A percentile compares a stretch with the other conserved stretches of the same genome.
phyloP scores from a whole-genome alignment of 2,329 filamentous ascomycete species.

The Fusarium algeriense region DNA sequence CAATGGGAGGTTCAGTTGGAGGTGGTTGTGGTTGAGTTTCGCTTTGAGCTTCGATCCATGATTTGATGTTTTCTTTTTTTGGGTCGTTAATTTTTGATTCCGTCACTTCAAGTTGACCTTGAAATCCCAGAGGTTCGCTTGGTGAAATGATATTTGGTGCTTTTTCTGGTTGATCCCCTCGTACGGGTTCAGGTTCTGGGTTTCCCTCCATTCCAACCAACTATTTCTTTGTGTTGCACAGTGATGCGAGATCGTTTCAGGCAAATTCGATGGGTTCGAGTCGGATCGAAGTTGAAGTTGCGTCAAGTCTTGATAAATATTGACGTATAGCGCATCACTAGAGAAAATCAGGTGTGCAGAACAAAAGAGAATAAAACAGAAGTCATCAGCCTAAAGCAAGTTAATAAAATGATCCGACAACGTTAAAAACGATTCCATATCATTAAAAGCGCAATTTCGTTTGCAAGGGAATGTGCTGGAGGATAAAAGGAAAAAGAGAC shows the following conservation, averaged over 20 bases:
- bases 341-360: not conserved
- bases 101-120: conserved; percentile 10
- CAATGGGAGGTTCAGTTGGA: conserved; percentile 23
- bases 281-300: conserved; percentile 14
- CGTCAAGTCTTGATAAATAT: conserved; percentile 13
- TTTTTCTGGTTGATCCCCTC: conserved; percentile 19
- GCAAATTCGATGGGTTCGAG: conserved; percentile 5
- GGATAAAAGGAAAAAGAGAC: conserved; percentile 15
- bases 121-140: conserved; percentile 16
- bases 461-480: conserved; percentile 17
- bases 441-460: conserved; percentile 25
- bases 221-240: conserved; percentile 22
- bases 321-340: conserved; percentile 29
- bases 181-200: conserved; percentile 32
- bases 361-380: not conserved
- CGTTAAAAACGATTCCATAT: conserved; percentile 14
- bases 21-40: conserved; percentile 26
- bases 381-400: not conserved
- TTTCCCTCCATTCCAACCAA: conserved; percentile 47
- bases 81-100: conserved; percentile 15
- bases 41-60: conserved; percentile 36
- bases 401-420: not conserved
- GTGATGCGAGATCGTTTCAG: conserved; percentile 5
- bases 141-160: conserved; percentile 12
- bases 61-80: conserved; percentile 31